phyloP scores from a whole-genome alignment of 805 yeast species.

The Metschnikowia reukaufii region DNA sequence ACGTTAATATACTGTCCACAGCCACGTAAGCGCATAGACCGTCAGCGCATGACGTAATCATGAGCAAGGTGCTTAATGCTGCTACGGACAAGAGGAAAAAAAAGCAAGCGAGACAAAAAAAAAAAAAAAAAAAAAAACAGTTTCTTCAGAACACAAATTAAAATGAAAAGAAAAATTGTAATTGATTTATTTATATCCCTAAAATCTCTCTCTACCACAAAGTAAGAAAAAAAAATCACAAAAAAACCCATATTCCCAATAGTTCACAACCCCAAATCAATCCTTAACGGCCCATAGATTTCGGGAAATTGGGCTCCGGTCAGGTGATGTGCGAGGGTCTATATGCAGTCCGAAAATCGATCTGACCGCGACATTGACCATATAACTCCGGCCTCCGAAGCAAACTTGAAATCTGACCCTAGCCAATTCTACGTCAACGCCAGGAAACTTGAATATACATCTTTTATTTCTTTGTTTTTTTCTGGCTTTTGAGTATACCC shows the following conservation, averaged over 20 bases:
- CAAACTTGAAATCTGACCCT: background rate
- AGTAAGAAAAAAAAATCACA: too few relatives aligned
- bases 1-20: background rate
- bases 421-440: background rate
- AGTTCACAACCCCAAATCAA: too few relatives aligned
- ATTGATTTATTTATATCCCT: too few relatives aligned
- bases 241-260: too few relatives aligned
- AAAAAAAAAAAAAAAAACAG: background rate
- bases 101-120: background rate
- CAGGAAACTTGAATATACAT: background rate
- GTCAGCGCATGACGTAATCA: background rate
- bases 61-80: background rate
- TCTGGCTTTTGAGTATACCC: too few relatives aligned
- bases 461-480: background rate
- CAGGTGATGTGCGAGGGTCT: conserved; percentile 16
- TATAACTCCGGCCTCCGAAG: conserved; percentile 12
- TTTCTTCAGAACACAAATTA: background rate
- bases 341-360: background rate
- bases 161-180: background rate
- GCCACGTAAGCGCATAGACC: background rate
- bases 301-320: conserved; percentile 18
- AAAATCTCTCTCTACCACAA: background rate
- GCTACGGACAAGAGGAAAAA: background rate
- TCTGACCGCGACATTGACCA: background rate
- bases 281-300: too few relatives aligned